Conservation (phyloP, 2,329 filamentous ascomycete species). For the Fusarium chlamydosporum region DNA sequence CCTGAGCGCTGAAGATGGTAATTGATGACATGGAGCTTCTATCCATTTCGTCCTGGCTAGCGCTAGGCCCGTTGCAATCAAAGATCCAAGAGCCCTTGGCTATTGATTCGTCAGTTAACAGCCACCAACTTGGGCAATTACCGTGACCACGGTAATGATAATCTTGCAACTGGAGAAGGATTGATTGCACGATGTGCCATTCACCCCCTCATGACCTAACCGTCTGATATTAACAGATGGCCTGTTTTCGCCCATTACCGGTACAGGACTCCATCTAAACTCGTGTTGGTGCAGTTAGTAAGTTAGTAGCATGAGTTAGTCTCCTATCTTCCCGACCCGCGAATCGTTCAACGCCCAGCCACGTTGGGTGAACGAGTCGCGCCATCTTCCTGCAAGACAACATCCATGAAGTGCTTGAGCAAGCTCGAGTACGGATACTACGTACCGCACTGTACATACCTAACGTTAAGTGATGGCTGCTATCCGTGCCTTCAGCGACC, state of each 20-base stretch:
- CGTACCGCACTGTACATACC: background rate
- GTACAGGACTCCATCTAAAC: conserved; percentile 36
- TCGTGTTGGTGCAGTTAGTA: conserved; percentile 37
- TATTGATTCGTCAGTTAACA: conserved; percentile 38
- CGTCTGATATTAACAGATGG: conserved; percentile 16
- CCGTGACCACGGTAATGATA: conserved; percentile 47
- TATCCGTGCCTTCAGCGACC: conserved; percentile 1
- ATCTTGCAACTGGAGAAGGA: conserved; percentile 45
- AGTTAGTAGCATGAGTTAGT: background rate
- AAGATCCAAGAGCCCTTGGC: conserved; percentile 30
- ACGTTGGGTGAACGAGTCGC: conserved; percentile 26
- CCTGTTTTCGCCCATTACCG: conserved; percentile 34
- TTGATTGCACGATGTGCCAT: conserved; percentile 18
- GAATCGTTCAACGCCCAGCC: conserved; percentile 2
- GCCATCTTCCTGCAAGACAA: conserved; percentile 37
- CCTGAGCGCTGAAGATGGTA: background rate
- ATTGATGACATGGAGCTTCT: conserved; percentile 20
- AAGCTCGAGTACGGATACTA: conserved; percentile 40
- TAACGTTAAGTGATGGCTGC: too few relatives aligned
- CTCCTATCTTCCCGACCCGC: conserved; percentile 40
- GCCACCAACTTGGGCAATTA: conserved; percentile 38
- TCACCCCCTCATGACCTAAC: background rate
- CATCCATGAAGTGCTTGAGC: conserved; percentile 23
- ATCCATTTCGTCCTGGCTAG: conserved; percentile 14
- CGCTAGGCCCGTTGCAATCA: conserved; percentile 42